Percentiles rank a stretch among this genome's conserved stretches.
Evolutionary conservation across 2,329 filamentous ascomycete genomes (phyloP).

Genomic region (Ophiocordyceps unilateralis): DNA sequence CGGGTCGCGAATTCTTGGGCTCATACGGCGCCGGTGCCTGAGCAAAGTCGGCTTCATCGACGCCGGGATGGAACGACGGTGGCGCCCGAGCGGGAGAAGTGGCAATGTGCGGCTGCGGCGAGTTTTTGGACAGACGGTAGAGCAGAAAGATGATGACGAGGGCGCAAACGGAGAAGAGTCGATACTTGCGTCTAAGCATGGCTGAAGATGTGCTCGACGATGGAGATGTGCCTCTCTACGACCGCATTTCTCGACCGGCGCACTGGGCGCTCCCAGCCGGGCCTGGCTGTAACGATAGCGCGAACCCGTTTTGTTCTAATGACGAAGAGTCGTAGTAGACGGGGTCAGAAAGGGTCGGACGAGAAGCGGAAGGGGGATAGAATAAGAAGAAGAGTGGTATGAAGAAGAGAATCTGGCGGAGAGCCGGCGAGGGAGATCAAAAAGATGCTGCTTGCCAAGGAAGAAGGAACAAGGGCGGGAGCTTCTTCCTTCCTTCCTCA

Average conservation of each 20-base stretch:
- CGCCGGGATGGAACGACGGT: neutral
- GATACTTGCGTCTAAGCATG: constrained; percentile 47
- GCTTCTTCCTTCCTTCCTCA: too few relatives aligned
- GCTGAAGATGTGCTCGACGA: too few relatives aligned
- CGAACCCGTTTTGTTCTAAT: neutral
- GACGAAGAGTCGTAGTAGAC: neutral
- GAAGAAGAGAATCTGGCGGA: neutral
- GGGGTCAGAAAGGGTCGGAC: neutral
- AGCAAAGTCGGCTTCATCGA: neutral
- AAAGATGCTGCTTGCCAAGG: neutral
- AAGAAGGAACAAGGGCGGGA: neutral
- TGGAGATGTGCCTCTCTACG: neutral
- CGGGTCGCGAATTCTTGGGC: neutral
- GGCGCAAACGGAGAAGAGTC: constrained; percentile 39
- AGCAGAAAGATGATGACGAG: constrained; percentile 36
- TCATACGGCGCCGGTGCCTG: neutral
- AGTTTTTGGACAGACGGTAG: constrained; percentile 28
- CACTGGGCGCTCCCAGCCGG: neutral
- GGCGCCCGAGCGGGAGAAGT: neutral
- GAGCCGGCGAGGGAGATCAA: neutral
- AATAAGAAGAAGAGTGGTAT: neutral
- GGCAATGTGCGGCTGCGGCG: constrained; percentile 5
- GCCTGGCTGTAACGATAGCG: neutral
- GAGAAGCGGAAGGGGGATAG: neutral
- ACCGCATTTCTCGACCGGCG: neutral